Conservation (phyloP, 805 yeast species). For the Monosporozyma solicola region DNA sequence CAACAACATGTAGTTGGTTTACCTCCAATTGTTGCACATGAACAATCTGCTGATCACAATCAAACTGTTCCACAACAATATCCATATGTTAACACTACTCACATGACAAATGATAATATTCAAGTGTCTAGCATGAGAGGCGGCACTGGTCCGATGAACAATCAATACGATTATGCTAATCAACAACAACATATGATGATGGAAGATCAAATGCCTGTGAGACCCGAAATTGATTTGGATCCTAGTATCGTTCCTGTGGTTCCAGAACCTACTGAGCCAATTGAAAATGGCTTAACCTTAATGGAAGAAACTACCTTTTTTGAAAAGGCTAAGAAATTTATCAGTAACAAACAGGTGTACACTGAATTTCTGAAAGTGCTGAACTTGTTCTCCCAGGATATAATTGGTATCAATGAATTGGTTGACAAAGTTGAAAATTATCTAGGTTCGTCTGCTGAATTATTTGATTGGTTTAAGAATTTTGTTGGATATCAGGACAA, state of each 20-base stretch:
- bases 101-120: constrained; percentile 22
- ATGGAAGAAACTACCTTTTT: constrained; percentile 84
- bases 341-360: constrained; percentile 83
- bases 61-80: not conserved
- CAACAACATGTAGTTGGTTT: constrained; percentile 9
- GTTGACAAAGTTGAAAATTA: constrained; percentile 80
- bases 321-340: constrained; percentile 81
- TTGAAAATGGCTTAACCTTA: constrained; percentile 47
- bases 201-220: constrained; percentile 21
- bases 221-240: constrained; percentile 35
- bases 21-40: constrained; percentile 21
- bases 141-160: not conserved
- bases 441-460: constrained; percentile 69
- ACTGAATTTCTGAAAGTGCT: constrained; percentile 85
- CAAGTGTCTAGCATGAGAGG: constrained; percentile 28
- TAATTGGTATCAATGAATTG: constrained; percentile 72
- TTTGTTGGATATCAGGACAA: constrained; percentile 84
- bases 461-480: constrained; percentile 83
- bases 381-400: constrained; percentile 81
- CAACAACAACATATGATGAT: constrained; percentile 12
- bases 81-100: constrained; percentile 11
- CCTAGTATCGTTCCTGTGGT: constrained; percentile 78
- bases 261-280: constrained; percentile 70
- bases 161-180: constrained; percentile 11
- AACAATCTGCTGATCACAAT: constrained; percentile 4